Evolutionary conservation across 2,329 filamentous ascomycete species (phyloP), one percentile per base, ranked within the genome.

Genomic region (Arachnopeziza araneosa): DNA sequence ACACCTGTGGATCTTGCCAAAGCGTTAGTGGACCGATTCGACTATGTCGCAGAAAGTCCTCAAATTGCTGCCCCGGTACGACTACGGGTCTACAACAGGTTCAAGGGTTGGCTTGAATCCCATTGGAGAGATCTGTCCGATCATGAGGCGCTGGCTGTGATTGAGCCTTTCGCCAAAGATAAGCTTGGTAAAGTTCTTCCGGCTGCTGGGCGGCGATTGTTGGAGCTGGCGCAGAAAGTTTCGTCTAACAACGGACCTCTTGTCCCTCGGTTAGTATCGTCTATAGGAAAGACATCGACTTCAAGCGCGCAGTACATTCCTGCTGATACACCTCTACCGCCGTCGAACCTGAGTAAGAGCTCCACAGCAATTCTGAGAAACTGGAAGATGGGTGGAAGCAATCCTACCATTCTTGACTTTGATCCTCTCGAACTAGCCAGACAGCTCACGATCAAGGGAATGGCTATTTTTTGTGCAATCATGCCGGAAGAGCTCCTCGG

Each of bases 41-140:
- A 97, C 61, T 96, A 97, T 68, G 89, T 96, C 48, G 89, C 85
- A 14, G 89, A 95, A 61, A 89, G 87, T 54, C 84, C 86, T 23
- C 83, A 86, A 60, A 83, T 93, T 64, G 87, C 92, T 23, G 83
- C 81, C 2, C 91, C 93, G 0, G 93, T 98, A 23, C 87, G 93
- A 55, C 79, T 99, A 54, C 86, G 95, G 56, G 91, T 98, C 1
- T 98, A 96, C 78, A 98, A 99, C 72, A 88, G 92, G 59, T 91
- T 99, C 80, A 99, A 99, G 75, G 90, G 90, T 50, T 99, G 95
- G 95, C 79, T 99, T 22, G 95, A 98, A 76, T 95, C 90, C 7
- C 92, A 99, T 75, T 99, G 95, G 93, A 86, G 89, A 54, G 85
- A 91, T 64, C 85, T 91, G 61, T 86, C 87, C 12, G 95, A 99